These are phyloP conservation scores for Solanum corneliomulleri DNA, from an alignment of 257 asterid genomes.

Conservation along the genomic window DNA sequence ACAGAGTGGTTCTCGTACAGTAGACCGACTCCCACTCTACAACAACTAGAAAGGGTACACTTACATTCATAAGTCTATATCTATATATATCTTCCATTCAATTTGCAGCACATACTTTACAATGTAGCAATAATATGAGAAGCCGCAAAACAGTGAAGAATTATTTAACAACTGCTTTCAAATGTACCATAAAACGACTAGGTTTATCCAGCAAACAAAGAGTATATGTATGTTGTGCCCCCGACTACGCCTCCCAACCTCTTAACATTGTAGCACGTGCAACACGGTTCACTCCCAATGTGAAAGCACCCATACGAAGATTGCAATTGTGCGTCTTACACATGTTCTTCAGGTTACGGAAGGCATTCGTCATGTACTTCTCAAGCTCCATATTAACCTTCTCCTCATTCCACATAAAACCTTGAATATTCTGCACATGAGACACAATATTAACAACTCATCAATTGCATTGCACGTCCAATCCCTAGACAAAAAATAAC, in stretches of 20 bases:
- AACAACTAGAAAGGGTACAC: not conserved
- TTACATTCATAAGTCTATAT: not conserved
- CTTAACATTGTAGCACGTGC: constrained; percentile 87
- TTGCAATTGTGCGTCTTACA: constrained; percentile 62
- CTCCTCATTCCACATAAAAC: constrained; percentile 85
- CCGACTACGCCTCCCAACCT: constrained; percentile 73
- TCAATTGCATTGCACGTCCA: not conserved
- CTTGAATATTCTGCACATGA: constrained; percentile 67
- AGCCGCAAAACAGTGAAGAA: not conserved
- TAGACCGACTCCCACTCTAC: not conserved
- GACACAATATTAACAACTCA: not conserved
- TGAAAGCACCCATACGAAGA: constrained; percentile 94
- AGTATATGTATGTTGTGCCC: not conserved
- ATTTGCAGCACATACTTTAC: not conserved
- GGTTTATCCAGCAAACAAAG: not conserved
- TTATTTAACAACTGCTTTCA: not conserved
- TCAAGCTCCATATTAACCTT: constrained; percentile 63
- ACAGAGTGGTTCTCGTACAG: not conserved
- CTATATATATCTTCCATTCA: not conserved
- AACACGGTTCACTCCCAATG: constrained; percentile 78
- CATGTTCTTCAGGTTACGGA: constrained; percentile 51
- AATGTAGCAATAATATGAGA: not conserved
- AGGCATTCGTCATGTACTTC: constrained; percentile 70
- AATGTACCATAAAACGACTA: not conserved
- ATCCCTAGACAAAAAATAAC: not conserved